phyloP scores from a whole-genome alignment of 139 green algal genomes.

The Auxenochlorella pyrenoidosa region DNA sequence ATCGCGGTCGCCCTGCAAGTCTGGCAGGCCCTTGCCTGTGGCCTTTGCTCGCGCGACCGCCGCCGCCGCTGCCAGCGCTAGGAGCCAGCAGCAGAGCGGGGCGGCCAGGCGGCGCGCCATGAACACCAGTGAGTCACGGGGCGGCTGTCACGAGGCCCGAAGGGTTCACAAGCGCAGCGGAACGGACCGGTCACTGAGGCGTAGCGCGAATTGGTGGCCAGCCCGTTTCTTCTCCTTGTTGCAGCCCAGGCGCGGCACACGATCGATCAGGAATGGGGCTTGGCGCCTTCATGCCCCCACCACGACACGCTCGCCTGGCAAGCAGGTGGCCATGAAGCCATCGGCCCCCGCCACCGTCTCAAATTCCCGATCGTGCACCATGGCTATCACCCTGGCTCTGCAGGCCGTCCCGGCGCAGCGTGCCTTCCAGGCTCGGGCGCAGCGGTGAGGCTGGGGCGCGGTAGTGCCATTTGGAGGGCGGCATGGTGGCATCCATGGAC shows the following conservation, averaged over 20 bases:
- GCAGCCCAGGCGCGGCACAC: too few relatives aligned
- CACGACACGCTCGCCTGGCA: too few relatives aligned
- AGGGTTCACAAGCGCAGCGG: too few relatives aligned
- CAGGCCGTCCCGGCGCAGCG: not conserved
- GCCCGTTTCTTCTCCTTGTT: too few relatives aligned
- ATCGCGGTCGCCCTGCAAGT: constrained; percentile 20
- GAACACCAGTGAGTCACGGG: not conserved
- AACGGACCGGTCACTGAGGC: too few relatives aligned
- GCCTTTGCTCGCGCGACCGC: not conserved
- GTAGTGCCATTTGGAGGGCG: not conserved
- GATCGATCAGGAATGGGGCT: too few relatives aligned
- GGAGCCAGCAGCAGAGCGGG: not conserved
- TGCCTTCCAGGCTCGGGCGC: not conserved
- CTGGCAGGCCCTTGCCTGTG: not conserved
- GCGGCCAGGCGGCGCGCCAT: not conserved
- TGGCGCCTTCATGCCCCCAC: too few relatives aligned
- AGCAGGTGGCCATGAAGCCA: too few relatives aligned
- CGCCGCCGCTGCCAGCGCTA: not conserved
- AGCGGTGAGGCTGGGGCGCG: not conserved
- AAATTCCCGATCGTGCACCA: not conserved
- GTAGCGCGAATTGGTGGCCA: too few relatives aligned
- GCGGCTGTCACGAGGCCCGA: too few relatives aligned
- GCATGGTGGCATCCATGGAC: not conserved
- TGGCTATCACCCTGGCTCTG: not conserved
- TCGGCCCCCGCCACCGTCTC: not conserved